Conservation (phyloP, 1,139 yeast genomes). For the Blastobotrys illinoisensis region DNA sequence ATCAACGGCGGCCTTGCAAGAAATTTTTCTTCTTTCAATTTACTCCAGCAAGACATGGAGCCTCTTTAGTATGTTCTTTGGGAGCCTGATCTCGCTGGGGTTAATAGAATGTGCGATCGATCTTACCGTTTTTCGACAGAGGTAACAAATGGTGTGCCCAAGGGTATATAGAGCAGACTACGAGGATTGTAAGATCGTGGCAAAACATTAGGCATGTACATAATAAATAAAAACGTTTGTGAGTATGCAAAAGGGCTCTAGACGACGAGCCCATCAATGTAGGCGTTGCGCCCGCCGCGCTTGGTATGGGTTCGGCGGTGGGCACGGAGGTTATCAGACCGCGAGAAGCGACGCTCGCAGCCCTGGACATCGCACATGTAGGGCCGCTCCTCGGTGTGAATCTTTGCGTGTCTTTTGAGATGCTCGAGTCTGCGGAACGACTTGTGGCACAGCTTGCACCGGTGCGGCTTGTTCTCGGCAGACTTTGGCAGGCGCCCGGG, state of each 20-base stretch:
- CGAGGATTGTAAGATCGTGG: no score
- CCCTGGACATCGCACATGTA: conserved; percentile 59
- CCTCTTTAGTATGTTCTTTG: no score
- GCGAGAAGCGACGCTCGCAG: conserved; percentile 70
- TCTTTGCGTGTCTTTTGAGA: conserved; percentile 81
- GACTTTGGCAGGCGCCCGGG: conserved; percentile 15
- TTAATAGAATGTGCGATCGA: no score
- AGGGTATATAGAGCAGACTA: no score
- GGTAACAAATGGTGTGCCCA: no score
- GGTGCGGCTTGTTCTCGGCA: conserved; percentile 30
- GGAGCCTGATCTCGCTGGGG: no score
- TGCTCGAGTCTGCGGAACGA: conserved; percentile 92
- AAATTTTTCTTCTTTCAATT: no score
- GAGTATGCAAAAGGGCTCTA: conserved; percentile 1
- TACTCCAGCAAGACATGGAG: no score
- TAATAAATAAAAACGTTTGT: conserved; percentile 1
- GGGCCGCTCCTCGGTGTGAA: conserved; percentile 86
- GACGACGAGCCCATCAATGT: conserved; percentile 33
- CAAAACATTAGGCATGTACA: neutral
- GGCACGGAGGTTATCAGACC: conserved; percentile 74
- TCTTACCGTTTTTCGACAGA: no score
- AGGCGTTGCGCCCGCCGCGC: conserved; percentile 37
- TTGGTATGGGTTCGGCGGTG: conserved; percentile 73
- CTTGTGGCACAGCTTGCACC: conserved; percentile 53
- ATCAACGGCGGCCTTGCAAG: no score